Base-by-base conservation (phyloP, 192 early-diverging fungal species). In the Coemansia sp. region DNA sequence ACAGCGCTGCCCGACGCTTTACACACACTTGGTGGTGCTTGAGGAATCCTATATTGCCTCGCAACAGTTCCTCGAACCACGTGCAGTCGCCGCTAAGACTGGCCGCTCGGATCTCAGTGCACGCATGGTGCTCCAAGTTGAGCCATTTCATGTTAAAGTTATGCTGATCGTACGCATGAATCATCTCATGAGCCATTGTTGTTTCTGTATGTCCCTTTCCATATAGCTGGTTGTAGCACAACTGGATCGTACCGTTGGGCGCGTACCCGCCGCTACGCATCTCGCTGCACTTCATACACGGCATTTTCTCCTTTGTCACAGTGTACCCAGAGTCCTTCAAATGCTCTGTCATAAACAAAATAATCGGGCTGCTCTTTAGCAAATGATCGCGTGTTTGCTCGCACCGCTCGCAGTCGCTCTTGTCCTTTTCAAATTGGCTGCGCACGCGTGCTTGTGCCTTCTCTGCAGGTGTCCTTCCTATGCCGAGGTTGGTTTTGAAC, bases 151-250 rank as follows among this genome's bases (percentile, higher is more conserved):
- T 68, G 37, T 89, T 86, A 66, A 88, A 91, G 66, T 81, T 81
- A 40, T 86, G 85, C 54, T 93, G 83, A 56, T 93, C 91, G 67
- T 89, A 91, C 53, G 90, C 89, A 64, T 93, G 91, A 23, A 93
- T 79, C 89, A 93, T 88, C 69, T 98, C 96, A 65, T 98, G 96
- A 6, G 91, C 90, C 84, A 98, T 90, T 2, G 93, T 94, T 59
- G 93, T 89, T 71, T 96, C 93, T 82, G 90, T 82, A 62, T 94
- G 93, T n/a, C 81, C 81, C 70, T 91, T 94, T 38, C 84, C 83
- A 28, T 83, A 72, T 54, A 98, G 81, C 64, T 82, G 81, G 73
- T 96, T 94, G 68, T 93, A 87, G 76, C 96, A 98, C 26, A 98
- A 82, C 21, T 96, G 77, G 58, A 97, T 87, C 42, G 54, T 92